Evolutionary conservation across 257 asterid genomes (phyloP).

Genomic region (Verbascum thapsus): DNA sequence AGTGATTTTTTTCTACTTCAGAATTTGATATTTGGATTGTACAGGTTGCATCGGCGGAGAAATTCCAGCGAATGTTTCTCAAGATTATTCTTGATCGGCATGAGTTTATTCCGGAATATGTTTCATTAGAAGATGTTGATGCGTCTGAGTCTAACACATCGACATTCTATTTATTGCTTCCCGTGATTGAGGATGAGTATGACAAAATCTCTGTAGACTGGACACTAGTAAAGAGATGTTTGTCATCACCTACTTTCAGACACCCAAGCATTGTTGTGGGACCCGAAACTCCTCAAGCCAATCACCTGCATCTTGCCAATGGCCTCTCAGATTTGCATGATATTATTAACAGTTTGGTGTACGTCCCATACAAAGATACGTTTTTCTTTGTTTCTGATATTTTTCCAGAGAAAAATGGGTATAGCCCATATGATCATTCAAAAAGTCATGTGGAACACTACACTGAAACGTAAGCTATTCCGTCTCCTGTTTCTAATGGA

Average conservation of each 20-base stretch:
- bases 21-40: slow-evolving; percentile 29
- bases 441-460: slow-evolving; percentile 69
- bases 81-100: slow-evolving; percentile 77
- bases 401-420: slow-evolving; percentile 52
- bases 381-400: slow-evolving; percentile 83
- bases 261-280: slow-evolving; percentile 37
- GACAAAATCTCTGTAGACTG: slow-evolving; percentile 75
- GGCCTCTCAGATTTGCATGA: slow-evolving; percentile 60
- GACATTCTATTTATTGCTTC: slow-evolving; percentile 82
- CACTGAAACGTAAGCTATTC: slow-evolving; percentile 56
- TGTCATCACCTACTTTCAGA: slow-evolving; percentile 79
- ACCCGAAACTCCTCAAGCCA: slow-evolving; percentile 39
- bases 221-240: slow-evolving; percentile 68
- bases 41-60: slow-evolving; percentile 77
- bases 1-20: slow-evolving; percentile 16
- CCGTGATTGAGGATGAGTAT: slow-evolving; percentile 47
- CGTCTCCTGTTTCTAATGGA: slow-evolving; percentile 19
- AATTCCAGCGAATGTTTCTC: slow-evolving; percentile 80
- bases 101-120: slow-evolving; percentile 59
- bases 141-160: slow-evolving; percentile 44
- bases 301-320: slow-evolving; percentile 69
- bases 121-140: slow-evolving; percentile 53
- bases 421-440: slow-evolving; percentile 51
- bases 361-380: slow-evolving; percentile 66
- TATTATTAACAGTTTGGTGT: slow-evolving; percentile 76